Evolutionary conservation across 768 basidiomycete species (phyloP), one percentile per base, ranked within the genome.

Genomic region (Vishniacozyma victoriae): DNA sequence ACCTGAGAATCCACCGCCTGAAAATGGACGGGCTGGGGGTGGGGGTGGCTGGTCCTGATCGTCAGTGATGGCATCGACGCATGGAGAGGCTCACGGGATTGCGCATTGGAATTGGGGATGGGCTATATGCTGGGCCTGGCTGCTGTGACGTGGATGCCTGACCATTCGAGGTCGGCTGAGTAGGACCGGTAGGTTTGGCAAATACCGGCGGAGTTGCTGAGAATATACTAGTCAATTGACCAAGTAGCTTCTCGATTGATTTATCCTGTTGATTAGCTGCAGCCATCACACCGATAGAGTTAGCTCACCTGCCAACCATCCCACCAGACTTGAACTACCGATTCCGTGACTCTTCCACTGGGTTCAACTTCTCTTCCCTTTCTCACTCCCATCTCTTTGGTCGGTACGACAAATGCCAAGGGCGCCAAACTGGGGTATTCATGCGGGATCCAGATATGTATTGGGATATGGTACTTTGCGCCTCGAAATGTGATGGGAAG

Each of bases 391-490:
- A 99, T 89, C 63, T 87, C 83, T 44, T 76, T 79, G 2, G 89
- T 95, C 26, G 95, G 93, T 12, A 89, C 85, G 57, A 99, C 91
- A 74, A 89, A 96, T 18, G 78, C 78, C 62, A 97, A 79, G 18
- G 95, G 95, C 0, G 91, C 83, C 12, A 76, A 76, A 35, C 78
- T 76, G 3, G 93, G 93, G 64, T 90, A 96, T 35, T 87, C 86
- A 43, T 78, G 78, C 2, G 89, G 78, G 35, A 97, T 59, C 91
- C 92, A 97, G 52, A 93, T 59, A 12, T 86, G 82, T 60, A 99
- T 73, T 3, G 95, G 95, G 60, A 97, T 96, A 71, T 99, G 89
- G 77, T 99, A 99, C 1, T 84, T 77, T 0, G 81, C 74, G 1
- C 76, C 73, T 41, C 85, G 79, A 75, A 82, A 93, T 0, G 79